Conservation (phyloP, 2,329 filamentous ascomycete species). For the Corinectria fuckeliana region DNA sequence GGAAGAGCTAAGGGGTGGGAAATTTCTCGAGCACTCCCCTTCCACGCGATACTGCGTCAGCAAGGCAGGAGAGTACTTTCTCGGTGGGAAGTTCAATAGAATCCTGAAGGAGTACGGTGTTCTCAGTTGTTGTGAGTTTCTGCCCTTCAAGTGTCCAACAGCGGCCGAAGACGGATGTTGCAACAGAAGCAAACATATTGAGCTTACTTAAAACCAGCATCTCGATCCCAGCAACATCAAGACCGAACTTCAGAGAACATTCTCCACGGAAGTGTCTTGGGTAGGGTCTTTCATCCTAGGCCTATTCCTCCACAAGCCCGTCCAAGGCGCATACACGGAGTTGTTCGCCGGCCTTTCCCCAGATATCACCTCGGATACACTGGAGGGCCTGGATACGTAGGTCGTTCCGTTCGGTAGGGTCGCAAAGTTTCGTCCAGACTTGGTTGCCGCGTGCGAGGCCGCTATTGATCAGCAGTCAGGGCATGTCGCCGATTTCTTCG, state of each 20-base stretch:
- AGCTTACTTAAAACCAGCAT: neutral
- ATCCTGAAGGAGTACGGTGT: neutral
- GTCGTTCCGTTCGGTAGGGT: conserved; percentile 6
- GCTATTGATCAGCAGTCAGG: conserved; percentile 1
- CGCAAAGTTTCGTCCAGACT: conserved; percentile 1
- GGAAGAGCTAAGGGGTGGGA: neutral
- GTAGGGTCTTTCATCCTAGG: neutral
- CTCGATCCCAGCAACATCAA: conserved; percentile 9
- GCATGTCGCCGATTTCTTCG: conserved; percentile 8
- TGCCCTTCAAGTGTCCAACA: neutral
- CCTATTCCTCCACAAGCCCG: conserved; percentile 3
- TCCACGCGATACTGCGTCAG: conserved; percentile 1
- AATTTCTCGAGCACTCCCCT: conserved; percentile 1
- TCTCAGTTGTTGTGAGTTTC: conserved; percentile 5
- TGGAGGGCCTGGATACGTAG: conserved; percentile 5
- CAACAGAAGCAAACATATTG: neutral
- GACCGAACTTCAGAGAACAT: conserved; percentile 3
- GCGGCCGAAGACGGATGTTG: neutral
- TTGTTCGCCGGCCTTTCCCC: conserved; percentile 12
- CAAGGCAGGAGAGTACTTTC: conserved; percentile 12
- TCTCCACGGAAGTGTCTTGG: conserved; percentile 4
- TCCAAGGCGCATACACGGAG: conserved; percentile 11
- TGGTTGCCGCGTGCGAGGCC: neutral
- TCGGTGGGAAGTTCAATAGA: conserved; percentile 9
- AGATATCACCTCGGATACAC: neutral